A percentile compares a stretch with the other conserved stretches of the same genome.
phyloP scores from a whole-genome alignment of 2,329 filamentous ascomycete genomes.

The Cladophialophora carrionii region DNA sequence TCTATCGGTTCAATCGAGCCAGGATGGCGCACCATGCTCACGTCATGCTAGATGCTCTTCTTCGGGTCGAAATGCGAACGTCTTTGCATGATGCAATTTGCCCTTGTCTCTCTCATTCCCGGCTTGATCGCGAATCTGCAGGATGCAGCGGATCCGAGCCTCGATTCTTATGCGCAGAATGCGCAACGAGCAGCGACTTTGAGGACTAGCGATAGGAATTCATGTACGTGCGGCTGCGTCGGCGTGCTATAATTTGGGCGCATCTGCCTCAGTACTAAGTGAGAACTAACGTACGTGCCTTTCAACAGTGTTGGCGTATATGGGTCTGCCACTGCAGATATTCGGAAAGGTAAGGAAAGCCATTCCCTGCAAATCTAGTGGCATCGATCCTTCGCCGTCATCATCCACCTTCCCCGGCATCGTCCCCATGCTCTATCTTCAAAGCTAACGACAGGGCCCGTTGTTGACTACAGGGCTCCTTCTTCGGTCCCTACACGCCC shows the following conservation, averaged over 20 bases:
- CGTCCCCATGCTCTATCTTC: slow-evolving; percentile 49
- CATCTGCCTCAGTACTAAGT: slow-evolving; percentile 21
- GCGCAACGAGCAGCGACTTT: slow-evolving; percentile 79
- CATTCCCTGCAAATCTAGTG: too few species aligned
- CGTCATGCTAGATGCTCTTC: slow-evolving; percentile 78
- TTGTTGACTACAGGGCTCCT: slow-evolving; percentile 65
- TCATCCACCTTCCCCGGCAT: not conserved
- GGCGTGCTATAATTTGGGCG: not conserved
- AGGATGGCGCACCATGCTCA: slow-evolving; percentile 1
- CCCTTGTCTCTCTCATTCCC: slow-evolving; percentile 90
- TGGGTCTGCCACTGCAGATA: slow-evolving; percentile 91
- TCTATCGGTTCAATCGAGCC: not conserved
- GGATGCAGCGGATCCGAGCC: slow-evolving; percentile 91
- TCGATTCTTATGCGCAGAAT: slow-evolving; percentile 78
- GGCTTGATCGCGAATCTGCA: slow-evolving; percentile 88
- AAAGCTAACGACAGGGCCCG: slow-evolving; percentile 50
- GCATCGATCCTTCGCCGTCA: not conserved
- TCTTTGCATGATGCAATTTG: slow-evolving; percentile 98
- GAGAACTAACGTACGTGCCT: slow-evolving; percentile 19
- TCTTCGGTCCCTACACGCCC: slow-evolving; percentile 96
- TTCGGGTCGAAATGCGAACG: slow-evolving; percentile 96
- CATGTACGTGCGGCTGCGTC: slow-evolving; percentile 53
- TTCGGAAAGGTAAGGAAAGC: slow-evolving; percentile 75
- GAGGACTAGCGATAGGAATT: slow-evolving; percentile 87
- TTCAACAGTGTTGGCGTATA: slow-evolving; percentile 75